These are phyloP conservation scores for Cutaneotrichosporon sp. DNA, from an alignment of 1,284 basidiomycete species.

Conservation along the genomic window DNA sequence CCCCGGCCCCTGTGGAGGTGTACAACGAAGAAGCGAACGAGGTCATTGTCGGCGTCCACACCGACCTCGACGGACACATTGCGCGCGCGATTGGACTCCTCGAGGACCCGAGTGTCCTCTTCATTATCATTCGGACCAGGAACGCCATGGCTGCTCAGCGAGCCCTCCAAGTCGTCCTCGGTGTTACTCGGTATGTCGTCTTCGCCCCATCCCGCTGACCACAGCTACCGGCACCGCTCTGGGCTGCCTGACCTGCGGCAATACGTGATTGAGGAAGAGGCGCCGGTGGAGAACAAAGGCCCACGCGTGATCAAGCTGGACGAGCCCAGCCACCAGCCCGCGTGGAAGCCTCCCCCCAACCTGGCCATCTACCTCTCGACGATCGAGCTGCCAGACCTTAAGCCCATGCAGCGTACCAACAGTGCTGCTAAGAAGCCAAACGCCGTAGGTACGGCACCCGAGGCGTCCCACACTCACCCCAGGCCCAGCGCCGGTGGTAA, in stretches of 20 bases:
- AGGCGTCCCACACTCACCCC: neutral
- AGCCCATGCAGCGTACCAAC: conserved; percentile 1
- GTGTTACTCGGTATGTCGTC: conserved; percentile 28
- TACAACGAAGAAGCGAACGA: conserved; percentile 43
- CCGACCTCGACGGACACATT: conserved; percentile 32
- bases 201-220: neutral
- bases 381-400: conserved; percentile 45
- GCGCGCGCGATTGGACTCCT: conserved; percentile 34
- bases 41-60: conserved; percentile 36
- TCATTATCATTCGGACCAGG: conserved; percentile 40
- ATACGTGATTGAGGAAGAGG: conserved; percentile 43
- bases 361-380: conserved; percentile 45
- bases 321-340: conserved; percentile 19
- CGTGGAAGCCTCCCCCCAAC: conserved; percentile 35
- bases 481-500: neutral
- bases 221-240: conserved; percentile 36
- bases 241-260: conserved; percentile 39
- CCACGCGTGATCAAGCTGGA: conserved; percentile 44
- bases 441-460: neutral
- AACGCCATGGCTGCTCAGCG: conserved; percentile 32
- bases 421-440: neutral
- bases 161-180: conserved; percentile 41
- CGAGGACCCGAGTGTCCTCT: conserved; percentile 34
- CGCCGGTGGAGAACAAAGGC: conserved; percentile 12
- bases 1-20: neutral